Evolutionary conservation across 1,284 basidiomycete genomes (phyloP).

Genomic region (Tilletia horrida): DNA sequence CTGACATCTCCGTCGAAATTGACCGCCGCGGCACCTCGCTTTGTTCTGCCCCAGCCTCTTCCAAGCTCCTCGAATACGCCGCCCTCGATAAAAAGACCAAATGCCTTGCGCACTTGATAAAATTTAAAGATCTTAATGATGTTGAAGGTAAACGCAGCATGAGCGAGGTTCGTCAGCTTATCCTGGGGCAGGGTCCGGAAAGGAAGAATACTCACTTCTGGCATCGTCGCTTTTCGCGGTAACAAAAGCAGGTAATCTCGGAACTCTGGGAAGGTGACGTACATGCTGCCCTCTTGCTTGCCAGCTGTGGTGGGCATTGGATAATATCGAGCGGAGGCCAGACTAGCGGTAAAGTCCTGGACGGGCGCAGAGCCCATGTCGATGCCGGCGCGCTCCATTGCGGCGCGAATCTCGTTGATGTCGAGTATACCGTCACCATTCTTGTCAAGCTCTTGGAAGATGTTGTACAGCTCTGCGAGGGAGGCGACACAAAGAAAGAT

Average conservation of each 20-base stretch:
- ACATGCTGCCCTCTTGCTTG: slow-evolving; percentile 25
- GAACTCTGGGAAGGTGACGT: slow-evolving; percentile 52
- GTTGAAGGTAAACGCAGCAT: too few species aligned
- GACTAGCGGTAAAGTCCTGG: slow-evolving; percentile 52
- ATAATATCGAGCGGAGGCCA: slow-evolving; percentile 29
- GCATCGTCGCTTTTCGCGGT: slow-evolving; percentile 46
- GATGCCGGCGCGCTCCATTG: slow-evolving; percentile 46
- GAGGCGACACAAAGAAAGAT: too few species aligned
- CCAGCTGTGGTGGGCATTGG: background rate
- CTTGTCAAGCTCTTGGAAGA: slow-evolving; percentile 51
- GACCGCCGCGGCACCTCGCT: slow-evolving; percentile 47
- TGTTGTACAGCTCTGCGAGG: slow-evolving; percentile 43
- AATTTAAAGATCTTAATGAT: slow-evolving; percentile 45
- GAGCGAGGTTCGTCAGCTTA: background rate
- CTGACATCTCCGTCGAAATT: slow-evolving; percentile 52
- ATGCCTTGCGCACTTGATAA: slow-evolving; percentile 53
- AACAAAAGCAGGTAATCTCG: slow-evolving; percentile 52
- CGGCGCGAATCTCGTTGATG: slow-evolving; percentile 40
- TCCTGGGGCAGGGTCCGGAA: background rate
- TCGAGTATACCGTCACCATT: slow-evolving; percentile 51
- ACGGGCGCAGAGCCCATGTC: slow-evolving; percentile 39
- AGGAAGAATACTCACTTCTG: slow-evolving; percentile 32
- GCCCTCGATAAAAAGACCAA: slow-evolving; percentile 50
- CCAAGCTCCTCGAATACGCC: slow-evolving; percentile 54
- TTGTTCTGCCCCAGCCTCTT: slow-evolving; percentile 46